Base-by-base conservation (phyloP, 805 yeast species). In the Saccharomycopsis sp. region DNA sequence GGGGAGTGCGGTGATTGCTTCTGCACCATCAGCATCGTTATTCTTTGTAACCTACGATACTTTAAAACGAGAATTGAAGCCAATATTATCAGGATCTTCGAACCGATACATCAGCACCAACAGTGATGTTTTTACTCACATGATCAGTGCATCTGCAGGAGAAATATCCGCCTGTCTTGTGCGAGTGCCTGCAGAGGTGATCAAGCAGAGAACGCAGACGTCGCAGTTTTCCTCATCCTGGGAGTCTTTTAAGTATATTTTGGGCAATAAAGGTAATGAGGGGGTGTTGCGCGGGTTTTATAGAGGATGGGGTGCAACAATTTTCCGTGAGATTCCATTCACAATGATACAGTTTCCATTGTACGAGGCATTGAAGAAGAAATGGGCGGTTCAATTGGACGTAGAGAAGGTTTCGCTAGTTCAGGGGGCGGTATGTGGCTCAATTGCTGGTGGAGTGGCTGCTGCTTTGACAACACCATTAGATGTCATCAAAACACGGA, bases 131-230 rank as follows among this genome's bases (percentile, higher is more conserved):
- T 35, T 77, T 0, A 79, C 86, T 1, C 98, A 94, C 67, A 94
- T 94, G 98, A 60, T 82, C 1, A 77, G 94, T 23, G 97, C 98
- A 0, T 86, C 96, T 0, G 67, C 84, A 14, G 99, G 99, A 58
- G 99, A 94, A 68, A 77, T 91, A 15, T 86, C 94, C 1, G 99
- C 99, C 0, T 94, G 99, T 70, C 72, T 86, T 59, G 94, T 94
- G 1, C 78, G 99, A 59, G 99, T 94, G 0, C 99, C 99, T 0
- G 96, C 96, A 0, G 99, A 94, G 69, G 96, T 94, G 24, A 84
- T 94, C 65, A 94, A 94, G 72, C 99, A 94, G 73, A 78, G 97
- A 59, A 88, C 98, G 0, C 99, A 94, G 70, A 83, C 97, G 0
- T 74, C 83, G 47, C 78, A 75, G 54, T 75, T 76, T 65, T 41